Evolutionary conservation across 1,139 yeast species (phyloP).

Genomic region (Spencermartinsiella ligniputridi): DNA sequence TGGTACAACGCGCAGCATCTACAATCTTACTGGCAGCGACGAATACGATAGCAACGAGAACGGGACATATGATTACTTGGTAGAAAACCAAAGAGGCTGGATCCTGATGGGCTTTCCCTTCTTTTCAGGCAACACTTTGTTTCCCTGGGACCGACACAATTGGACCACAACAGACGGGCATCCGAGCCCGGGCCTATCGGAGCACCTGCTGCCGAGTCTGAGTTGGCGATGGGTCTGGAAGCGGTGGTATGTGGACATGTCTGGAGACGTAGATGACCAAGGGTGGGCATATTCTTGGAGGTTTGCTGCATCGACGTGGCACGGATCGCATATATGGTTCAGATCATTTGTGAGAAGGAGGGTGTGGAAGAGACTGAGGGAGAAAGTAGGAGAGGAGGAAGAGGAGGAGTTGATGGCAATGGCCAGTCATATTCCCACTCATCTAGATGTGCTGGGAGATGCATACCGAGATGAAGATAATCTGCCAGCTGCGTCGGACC

Average conservation of each 20-base stretch:
- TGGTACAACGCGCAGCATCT: too few relatives aligned
- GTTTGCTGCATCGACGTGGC: conserved; percentile 37
- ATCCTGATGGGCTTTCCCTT: conserved; percentile 61
- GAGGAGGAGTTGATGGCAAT: neutral
- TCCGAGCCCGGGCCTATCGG: conserved; percentile 36
- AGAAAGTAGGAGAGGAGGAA: conserved; percentile 10
- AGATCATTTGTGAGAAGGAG: conserved; percentile 41
- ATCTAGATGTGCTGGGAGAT: conserved; percentile 4
- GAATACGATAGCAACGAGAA: neutral
- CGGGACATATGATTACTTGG: conserved; percentile 28
- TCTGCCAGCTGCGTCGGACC: neutral
- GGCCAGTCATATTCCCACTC: conserved; percentile 5
- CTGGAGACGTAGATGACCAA: conserved; percentile 66
- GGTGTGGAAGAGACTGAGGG: conserved; percentile 38
- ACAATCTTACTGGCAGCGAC: too few relatives aligned
- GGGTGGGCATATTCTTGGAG: conserved; percentile 65
- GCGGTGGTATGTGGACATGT: conserved; percentile 69
- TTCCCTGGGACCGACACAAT: conserved; percentile 57
- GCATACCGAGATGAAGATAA: neutral
- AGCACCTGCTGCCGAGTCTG: conserved; percentile 60
- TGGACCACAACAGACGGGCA: conserved; percentile 32
- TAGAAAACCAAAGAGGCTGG: conserved; percentile 71
- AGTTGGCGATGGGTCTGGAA: conserved; percentile 73
- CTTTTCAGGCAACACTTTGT: conserved; percentile 50
- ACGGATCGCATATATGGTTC: conserved; percentile 37